Evolutionary conservation across 108 stramenopile genomes (phyloP).

Genomic region (Cylindrotheca fusiformis): DNA sequence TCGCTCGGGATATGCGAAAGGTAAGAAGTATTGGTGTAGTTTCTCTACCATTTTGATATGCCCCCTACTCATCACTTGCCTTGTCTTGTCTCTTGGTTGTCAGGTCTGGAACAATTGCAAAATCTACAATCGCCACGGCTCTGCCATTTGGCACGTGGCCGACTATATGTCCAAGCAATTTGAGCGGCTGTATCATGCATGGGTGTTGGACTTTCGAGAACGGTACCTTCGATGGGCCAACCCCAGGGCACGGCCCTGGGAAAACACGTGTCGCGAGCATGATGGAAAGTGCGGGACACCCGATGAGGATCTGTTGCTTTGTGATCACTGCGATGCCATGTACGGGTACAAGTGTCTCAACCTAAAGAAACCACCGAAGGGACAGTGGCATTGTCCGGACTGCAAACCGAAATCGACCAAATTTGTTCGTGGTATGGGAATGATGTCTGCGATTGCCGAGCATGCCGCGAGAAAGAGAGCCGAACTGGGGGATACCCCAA

Average conservation of each 20-base stretch:
- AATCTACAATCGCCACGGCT: conserved; percentile 86
- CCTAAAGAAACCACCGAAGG: conserved; percentile 70
- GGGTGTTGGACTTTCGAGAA: conserved; percentile 85
- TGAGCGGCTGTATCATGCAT: conserved; percentile 87
- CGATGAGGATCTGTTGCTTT: conserved; percentile 68
- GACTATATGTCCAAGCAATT: conserved; percentile 93
- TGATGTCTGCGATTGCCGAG: conserved; percentile 79
- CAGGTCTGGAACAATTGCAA: conserved; percentile 91
- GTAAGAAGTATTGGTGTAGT: conserved; percentile 25
- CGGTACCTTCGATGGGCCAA: conserved; percentile 82
- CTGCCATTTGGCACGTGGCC: conserved; percentile 91
- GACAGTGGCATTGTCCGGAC: conserved; percentile 84
- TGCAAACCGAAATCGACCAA: conserved; percentile 78
- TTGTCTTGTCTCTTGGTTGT: background rate
- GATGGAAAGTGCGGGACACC: conserved; percentile 71
- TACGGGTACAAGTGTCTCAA: conserved; percentile 70
- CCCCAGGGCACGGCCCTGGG: conserved; percentile 87
- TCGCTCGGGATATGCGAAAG: conserved; percentile 86
- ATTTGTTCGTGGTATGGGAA: conserved; percentile 49
- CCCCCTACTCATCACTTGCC: background rate
- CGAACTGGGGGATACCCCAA: conserved; percentile 78
- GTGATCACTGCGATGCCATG: conserved; percentile 90
- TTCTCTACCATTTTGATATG: background rate
- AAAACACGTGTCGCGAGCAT: conserved; percentile 67
- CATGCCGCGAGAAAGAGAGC: conserved; percentile 76